A percentile compares a stretch with the other conserved stretches of the same genome.
These are phyloP conservation scores for Biscogniauxia marginata DNA, from an alignment of 2,329 filamentous ascomycete species.

Conservation along the genomic window DNA sequence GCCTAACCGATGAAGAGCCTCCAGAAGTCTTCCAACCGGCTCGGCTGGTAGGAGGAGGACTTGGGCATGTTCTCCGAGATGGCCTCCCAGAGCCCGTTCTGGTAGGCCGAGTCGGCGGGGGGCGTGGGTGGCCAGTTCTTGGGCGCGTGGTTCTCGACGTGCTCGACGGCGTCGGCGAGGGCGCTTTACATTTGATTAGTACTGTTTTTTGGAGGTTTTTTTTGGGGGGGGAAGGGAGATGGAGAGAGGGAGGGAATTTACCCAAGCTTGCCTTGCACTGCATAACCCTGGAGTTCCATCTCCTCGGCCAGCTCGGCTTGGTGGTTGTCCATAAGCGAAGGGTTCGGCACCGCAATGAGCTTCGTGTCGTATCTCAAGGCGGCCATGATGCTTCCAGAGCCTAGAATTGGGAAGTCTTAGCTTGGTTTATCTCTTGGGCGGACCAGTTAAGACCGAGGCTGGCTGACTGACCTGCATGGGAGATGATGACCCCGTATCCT, in stretches of 20 bases:
- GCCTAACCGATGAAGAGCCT: too few relatives aligned
- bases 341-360: conserved; percentile 88
- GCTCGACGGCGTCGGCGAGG: conserved; percentile 22
- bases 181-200: too few relatives aligned
- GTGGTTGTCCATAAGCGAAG: conserved; percentile 80
- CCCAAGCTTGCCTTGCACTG: conserved; percentile 68
- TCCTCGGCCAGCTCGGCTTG: conserved; percentile 83
- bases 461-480: conserved; percentile 80
- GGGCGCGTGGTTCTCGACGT: conserved; percentile 12
- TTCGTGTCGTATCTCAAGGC: conserved; percentile 71
- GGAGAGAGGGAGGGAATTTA: conserved; percentile 39
- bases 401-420: too few relatives aligned
- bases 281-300: conserved; percentile 72
- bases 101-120: conserved; percentile 19
- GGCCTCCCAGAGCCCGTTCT: conserved; percentile 29
- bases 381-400: conserved; percentile 86
- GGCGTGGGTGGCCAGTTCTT: conserved; percentile 26
- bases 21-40: too few relatives aligned
- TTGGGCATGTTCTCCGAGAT: conserved; percentile 24
- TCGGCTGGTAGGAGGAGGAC: too few relatives aligned
- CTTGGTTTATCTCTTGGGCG: too few relatives aligned
- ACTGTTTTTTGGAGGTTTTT: too few relatives aligned
- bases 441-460: too few relatives aligned
- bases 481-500: conserved; percentile 72
- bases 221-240: too few relatives aligned